Conservation (phyloP, 2,329 filamentous ascomycete genomes). For the Atkinsonella hypoxylon region DNA sequence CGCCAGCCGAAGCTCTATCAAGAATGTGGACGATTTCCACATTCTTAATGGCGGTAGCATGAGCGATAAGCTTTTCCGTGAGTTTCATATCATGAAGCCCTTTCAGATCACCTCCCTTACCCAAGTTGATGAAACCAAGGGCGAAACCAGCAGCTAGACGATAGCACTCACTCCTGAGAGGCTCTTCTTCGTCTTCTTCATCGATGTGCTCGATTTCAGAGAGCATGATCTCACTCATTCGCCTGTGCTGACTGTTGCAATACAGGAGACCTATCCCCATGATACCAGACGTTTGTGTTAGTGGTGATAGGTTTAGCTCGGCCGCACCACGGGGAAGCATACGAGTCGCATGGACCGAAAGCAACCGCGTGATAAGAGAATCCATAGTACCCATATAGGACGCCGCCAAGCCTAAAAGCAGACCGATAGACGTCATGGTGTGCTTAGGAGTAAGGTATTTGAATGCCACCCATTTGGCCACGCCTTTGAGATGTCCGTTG, state of each 20-base stretch:
- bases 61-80: slow-evolving; percentile 72
- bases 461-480: slow-evolving; percentile 98
- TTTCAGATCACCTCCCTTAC: slow-evolving; percentile 75
- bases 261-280: slow-evolving; percentile 96
- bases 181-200: slow-evolving; percentile 68
- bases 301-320: slow-evolving; percentile 82
- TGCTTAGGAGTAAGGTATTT: slow-evolving; percentile 99
- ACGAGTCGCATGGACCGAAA: slow-evolving; percentile 91
- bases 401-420: slow-evolving; percentile 83
- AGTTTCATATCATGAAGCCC: slow-evolving; percentile 90
- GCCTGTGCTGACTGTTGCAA: slow-evolving; percentile 86
- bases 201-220: slow-evolving; percentile 90
- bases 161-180: slow-evolving; percentile 88
- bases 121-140: slow-evolving; percentile 87
- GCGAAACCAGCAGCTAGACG: slow-evolving; percentile 88
- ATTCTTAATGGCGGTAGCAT: slow-evolving; percentile 81
- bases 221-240: slow-evolving; percentile 98
- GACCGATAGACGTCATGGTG: slow-evolving; percentile 94
- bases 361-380: slow-evolving; percentile 77
- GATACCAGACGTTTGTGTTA: slow-evolving; percentile 90
- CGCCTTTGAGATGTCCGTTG: slow-evolving; percentile 84
- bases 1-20: slow-evolving; percentile 86
- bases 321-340: slow-evolving; percentile 89
- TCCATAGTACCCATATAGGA: slow-evolving; percentile 98
- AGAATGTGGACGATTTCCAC: slow-evolving; percentile 87